phyloP scores from a whole-genome alignment of 208 protist genomes.

The Leptomonas pyrrhocoris region DNA sequence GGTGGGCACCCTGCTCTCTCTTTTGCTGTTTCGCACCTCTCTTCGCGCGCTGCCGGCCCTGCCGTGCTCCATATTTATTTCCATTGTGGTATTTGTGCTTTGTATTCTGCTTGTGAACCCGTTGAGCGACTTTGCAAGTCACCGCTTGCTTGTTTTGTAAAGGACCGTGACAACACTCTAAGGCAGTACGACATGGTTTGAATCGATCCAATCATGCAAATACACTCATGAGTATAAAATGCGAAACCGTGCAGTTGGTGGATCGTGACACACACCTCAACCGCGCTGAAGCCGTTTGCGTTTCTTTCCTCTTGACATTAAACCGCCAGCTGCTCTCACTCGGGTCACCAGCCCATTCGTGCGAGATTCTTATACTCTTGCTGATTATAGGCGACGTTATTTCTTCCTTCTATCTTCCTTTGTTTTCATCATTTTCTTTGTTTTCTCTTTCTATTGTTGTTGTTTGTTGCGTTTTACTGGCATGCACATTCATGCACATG shows the following conservation, averaged over 20 bases:
- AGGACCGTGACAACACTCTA: background rate
- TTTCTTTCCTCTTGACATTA: no score
- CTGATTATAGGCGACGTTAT: no score
- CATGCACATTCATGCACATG: no score
- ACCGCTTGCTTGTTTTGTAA: slow-evolving; percentile 26
- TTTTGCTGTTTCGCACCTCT: slow-evolving; percentile 52
- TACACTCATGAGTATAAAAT: no score
- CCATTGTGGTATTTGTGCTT: slow-evolving; percentile 53
- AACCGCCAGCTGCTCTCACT: no score
- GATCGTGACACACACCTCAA: no score
- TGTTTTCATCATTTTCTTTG: background rate
- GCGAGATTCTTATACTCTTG: no score
- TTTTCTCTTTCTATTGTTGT: slow-evolving; percentile 25
- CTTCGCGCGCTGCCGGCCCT: slow-evolving; percentile 75
- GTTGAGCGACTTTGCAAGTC: slow-evolving; percentile 26
- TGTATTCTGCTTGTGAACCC: slow-evolving; percentile 30
- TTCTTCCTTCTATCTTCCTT: no score
- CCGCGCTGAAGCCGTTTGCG: no score
- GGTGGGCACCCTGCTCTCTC: slow-evolving; percentile 55
- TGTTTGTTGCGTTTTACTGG: no score
- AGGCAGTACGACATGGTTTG: background rate
- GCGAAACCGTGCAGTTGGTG: no score
- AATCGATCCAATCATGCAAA: background rate
- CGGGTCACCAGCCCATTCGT: no score
- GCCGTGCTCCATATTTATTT: slow-evolving; percentile 80